A percentile compares a stretch with the other conserved stretches of the same genome.
Evolutionary conservation across 192 early-diverging fungal species (phyloP).

Genomic region (Funneliformis mosseae): DNA sequence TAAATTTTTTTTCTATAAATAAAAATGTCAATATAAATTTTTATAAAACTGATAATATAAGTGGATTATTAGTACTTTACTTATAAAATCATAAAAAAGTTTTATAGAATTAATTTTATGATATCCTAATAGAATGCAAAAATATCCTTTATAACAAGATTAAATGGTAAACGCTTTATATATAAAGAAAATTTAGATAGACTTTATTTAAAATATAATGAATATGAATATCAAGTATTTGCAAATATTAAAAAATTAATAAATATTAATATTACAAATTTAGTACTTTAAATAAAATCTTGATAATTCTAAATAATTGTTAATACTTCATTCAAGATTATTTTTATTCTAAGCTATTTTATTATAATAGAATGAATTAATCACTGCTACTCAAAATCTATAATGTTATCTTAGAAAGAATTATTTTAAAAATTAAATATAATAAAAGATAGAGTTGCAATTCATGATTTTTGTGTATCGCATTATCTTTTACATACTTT

Average conservation of each 20-base stretch:
- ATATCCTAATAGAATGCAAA: not conserved
- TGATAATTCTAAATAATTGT: too few species aligned
- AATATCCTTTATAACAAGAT: not conserved
- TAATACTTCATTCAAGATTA: too few species aligned
- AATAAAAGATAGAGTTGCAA: too few species aligned
- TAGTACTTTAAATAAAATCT: too few species aligned
- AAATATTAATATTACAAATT: not conserved
- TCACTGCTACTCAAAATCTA: too few species aligned
- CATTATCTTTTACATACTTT: too few species aligned
- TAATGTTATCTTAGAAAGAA: too few species aligned
- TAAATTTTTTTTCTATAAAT: not conserved
- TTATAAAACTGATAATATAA: not conserved
- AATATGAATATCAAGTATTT: constrained; percentile 3
- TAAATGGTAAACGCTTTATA: not conserved
- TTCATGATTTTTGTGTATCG: too few species aligned
- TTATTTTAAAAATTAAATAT: too few species aligned
- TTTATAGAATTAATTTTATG: not conserved
- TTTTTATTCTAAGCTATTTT: too few species aligned
- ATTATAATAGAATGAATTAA: too few species aligned
- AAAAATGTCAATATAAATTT: not conserved
- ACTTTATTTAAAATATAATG: not conserved
- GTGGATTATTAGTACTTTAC: not conserved
- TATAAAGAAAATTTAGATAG: not conserved
- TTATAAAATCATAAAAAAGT: not conserved
- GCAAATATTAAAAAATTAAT: not conserved